These are phyloP conservation scores for Suillus subluteus DNA, from an alignment of 768 basidiomycete species.

Conservation along the genomic window DNA sequence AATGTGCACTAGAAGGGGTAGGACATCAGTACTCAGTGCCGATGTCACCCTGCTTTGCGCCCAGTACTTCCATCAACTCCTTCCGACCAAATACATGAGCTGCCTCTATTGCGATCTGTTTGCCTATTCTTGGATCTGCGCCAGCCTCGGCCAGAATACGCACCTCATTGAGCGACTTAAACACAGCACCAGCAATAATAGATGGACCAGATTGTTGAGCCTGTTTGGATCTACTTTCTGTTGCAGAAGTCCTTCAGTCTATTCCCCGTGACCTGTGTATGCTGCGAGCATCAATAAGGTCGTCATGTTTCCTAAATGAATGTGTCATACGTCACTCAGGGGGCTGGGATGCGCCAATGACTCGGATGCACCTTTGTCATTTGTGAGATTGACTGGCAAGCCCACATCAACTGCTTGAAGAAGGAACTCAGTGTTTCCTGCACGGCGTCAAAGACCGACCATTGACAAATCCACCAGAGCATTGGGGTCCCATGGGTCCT, in stretches of 20 bases:
- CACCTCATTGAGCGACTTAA: conserved; percentile 69
- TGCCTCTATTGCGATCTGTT: conserved; percentile 68
- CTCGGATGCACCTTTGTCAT: conserved; percentile 57
- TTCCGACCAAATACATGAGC: conserved; percentile 69
- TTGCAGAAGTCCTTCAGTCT: conserved; percentile 54
- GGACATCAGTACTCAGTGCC: conserved; percentile 37
- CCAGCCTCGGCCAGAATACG: conserved; percentile 50
- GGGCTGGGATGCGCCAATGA: background rate
- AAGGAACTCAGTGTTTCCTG: conserved; percentile 59
- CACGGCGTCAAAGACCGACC: conserved; percentile 61
- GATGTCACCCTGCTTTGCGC: conserved; percentile 48
- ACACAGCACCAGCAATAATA: conserved; percentile 76
- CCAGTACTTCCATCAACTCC: conserved; percentile 55
- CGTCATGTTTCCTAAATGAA: conserved; percentile 56
- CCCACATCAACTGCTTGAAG: conserved; percentile 68
- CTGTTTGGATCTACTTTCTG: conserved; percentile 68
- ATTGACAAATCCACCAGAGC: too few relatives aligned
- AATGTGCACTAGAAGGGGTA: conserved; percentile 22
- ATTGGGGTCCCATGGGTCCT: too few relatives aligned
- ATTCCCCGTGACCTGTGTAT: conserved; percentile 65
- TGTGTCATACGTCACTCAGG: conserved; percentile 4
- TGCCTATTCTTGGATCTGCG: conserved; percentile 68
- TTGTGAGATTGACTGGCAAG: conserved; percentile 72
- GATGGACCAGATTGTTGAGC: conserved; percentile 73
- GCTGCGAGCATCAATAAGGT: conserved; percentile 77